Evolutionary conservation across 169 alveolate genomes (phyloP), one percentile per base, ranked within the genome.

Genomic region (Besnoitia besnoiti): DNA sequence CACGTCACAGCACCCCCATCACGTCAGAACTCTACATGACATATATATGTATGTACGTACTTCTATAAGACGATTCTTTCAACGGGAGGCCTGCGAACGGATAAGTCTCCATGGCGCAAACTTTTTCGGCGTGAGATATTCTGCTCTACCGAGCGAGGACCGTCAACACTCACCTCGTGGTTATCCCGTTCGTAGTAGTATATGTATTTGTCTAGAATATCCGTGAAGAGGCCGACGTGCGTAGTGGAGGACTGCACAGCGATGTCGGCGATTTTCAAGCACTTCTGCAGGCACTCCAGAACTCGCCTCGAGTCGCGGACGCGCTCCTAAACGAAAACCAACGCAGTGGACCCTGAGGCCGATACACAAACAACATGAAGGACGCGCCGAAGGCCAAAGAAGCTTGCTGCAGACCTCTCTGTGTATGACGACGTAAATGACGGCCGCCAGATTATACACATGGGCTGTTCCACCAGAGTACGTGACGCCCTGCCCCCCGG

Each of bases 211-310:
- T 95, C 97, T 27, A 95, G 91, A 47, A 94, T 94, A 12, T 95
- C 97, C 61, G 94, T 88, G 67, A 95, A 95, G 47, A 94, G 88
- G 19, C 82, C 80, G 14, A 94, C 94, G 33, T 85, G 89, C 19
- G 94, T 14, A n/a, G 87, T 82, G 73, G 91, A 67, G 75, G 91
- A 67, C 40, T 84, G 91, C 40, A 84, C 85, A 10, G 85, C 73
- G 12, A 76, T 55, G 50, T 85, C 94, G 39, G 96, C 96, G 27
- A 95, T 93, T 67, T 88, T 93, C 47, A 95, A 90, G 82, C 96
- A 93, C 87, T 94, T 94, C 92, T 95, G 97, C 91, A 95, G 90
- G 47, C 97, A 95, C 89, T 95, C 96, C 55, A 92, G 85, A 42
- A 95, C 97, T 39, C 96, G 46, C n/a, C 90, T 50, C 30, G 95